phyloP scores from a whole-genome alignment of 1,284 basidiomycete species.

The Microbotryomycetes sp. region DNA sequence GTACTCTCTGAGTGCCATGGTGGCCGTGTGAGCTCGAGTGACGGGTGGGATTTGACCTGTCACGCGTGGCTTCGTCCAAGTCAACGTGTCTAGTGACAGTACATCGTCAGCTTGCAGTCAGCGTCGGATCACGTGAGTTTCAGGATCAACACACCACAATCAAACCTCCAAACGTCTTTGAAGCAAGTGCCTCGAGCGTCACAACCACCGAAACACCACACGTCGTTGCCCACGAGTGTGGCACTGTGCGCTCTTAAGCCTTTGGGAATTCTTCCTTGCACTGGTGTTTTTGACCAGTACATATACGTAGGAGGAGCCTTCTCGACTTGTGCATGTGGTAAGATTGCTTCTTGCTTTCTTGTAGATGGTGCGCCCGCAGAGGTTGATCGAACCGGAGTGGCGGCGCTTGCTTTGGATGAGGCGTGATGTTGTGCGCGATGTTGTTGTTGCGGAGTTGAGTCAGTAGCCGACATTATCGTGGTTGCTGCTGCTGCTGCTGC shows the following conservation, averaged over 20 bases:
- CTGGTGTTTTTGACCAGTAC: constrained; percentile 32
- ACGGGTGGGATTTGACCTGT: constrained; percentile 15
- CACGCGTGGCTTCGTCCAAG: constrained; percentile 14
- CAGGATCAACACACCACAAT: constrained; percentile 21
- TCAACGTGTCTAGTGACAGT: constrained; percentile 1
- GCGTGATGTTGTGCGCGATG: too few relatives aligned
- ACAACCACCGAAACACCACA: constrained; percentile 34
- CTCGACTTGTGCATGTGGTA: constrained; percentile 1
- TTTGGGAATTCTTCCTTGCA: constrained; percentile 25
- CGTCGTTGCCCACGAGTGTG: constrained; percentile 21
- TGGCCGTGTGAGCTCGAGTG: constrained; percentile 21
- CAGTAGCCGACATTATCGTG: background rate
- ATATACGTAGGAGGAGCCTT: constrained; percentile 14
- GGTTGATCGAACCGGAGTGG: too few relatives aligned
- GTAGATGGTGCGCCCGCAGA: too few relatives aligned
- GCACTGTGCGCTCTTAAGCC: constrained; percentile 31
- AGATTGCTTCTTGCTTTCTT: background rate
- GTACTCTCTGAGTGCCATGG: constrained; percentile 17
- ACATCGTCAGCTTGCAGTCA: constrained; percentile 2
- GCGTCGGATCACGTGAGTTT: too few relatives aligned
- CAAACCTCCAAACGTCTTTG: constrained; percentile 34
- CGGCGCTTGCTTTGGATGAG: background rate
- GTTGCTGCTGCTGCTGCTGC: background rate
- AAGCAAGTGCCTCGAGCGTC: constrained; percentile 28
- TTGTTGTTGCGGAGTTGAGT: background rate